These are phyloP conservation scores for Candida easanensis DNA, from an alignment of 805 yeast species.

Conservation along the genomic window DNA sequence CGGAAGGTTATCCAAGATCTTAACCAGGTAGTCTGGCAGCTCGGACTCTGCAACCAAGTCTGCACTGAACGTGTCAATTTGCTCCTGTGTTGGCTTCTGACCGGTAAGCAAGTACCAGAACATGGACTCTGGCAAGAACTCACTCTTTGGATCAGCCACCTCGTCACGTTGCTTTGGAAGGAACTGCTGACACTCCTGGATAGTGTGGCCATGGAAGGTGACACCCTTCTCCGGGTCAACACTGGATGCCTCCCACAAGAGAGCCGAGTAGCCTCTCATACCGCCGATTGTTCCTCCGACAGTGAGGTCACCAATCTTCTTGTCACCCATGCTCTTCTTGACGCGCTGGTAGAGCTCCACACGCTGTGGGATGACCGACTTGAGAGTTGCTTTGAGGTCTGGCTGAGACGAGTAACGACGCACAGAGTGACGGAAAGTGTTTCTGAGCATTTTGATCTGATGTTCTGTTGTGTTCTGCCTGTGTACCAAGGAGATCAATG, in stretches of 20 bases:
- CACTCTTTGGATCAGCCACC: conserved; percentile 36
- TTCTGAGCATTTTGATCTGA: conserved; percentile 5
- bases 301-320: conserved; percentile 43
- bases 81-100: conserved; percentile 59
- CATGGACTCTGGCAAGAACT: conserved; percentile 74
- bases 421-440: neutral
- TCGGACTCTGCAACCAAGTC: conserved; percentile 65
- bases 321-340: conserved; percentile 34
- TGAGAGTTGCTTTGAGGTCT: conserved; percentile 27
- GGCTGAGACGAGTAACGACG: conserved; percentile 17
- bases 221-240: conserved; percentile 77
- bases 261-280: conserved; percentile 73
- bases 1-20: conserved; percentile 62
- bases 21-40: conserved; percentile 62
- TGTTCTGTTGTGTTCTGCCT: neutral
- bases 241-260: conserved; percentile 79
- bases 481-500: neutral
- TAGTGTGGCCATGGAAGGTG: conserved; percentile 74
- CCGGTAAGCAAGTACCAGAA: conserved; percentile 80
- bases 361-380: conserved; percentile 40
- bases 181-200: conserved; percentile 63
- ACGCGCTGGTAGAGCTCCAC: conserved; percentile 38
- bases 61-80: conserved; percentile 52
- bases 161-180: conserved; percentile 51
- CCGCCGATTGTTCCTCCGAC: conserved; percentile 58